These are phyloP conservation scores for Colletotrichum tanaceti DNA, from an alignment of 2,329 filamentous ascomycete species.

Conservation along the genomic window DNA sequence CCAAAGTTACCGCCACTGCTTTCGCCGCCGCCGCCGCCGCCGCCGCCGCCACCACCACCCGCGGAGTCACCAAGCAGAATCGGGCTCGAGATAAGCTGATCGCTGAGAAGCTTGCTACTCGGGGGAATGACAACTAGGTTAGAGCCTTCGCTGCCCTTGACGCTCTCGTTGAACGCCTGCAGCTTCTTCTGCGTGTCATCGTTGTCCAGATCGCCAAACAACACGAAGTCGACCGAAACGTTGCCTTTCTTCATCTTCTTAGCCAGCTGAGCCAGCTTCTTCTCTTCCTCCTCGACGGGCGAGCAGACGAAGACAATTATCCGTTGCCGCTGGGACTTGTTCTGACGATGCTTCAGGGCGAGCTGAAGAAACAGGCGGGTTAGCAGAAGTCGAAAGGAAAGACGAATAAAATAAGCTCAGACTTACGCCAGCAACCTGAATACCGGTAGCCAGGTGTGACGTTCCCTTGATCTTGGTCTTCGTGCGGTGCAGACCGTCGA, in stretches of 20 bases:
- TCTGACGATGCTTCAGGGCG: constrained; percentile 96
- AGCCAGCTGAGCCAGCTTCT: constrained; percentile 86
- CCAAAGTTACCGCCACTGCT: constrained; percentile 73
- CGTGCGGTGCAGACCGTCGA: constrained; percentile 90
- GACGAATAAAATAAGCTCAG: constrained; percentile 32
- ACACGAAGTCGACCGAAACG: constrained; percentile 92
- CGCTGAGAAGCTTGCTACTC: constrained; percentile 90
- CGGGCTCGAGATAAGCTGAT: constrained; percentile 88
- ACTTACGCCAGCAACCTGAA: constrained; percentile 93
- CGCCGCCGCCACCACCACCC: constrained; percentile 61
- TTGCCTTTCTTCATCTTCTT: constrained; percentile 99
- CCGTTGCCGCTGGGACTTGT: constrained; percentile 95
- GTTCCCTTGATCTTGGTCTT: constrained; percentile 90
- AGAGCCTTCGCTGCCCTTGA: constrained; percentile 92
- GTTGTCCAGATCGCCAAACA: constrained; percentile 93
- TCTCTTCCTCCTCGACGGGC: constrained; percentile 88
- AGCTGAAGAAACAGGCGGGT: constrained; percentile 66
- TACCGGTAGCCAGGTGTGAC: constrained; percentile 89
- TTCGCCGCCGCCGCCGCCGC: constrained; percentile 65
- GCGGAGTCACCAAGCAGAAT: constrained; percentile 86
- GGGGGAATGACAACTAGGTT: constrained; percentile 91
- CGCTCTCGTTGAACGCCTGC: constrained; percentile 90
- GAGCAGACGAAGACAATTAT: constrained; percentile 98
- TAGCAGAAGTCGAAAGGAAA: constrained; percentile 38
- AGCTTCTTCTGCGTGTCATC: constrained; percentile 92